A percentile compares a stretch with the other conserved stretches of the same genome.
Evolutionary conservation across 2,329 filamentous ascomycete species (phyloP).

Genomic region (Thermochaetoides dissita): DNA sequence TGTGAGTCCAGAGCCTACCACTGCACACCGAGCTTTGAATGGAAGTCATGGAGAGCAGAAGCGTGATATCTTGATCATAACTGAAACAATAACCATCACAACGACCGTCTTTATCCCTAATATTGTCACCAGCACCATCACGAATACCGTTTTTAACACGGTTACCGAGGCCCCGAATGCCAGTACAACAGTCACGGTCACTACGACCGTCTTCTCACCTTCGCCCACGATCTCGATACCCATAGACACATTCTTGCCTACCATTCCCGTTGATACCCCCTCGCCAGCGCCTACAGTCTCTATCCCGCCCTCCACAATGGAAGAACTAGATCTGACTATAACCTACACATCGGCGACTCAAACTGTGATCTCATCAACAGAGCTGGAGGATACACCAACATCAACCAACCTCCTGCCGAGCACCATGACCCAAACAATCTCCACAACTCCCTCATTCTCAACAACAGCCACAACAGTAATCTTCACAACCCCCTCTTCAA

Average conservation of each 20-base stretch:
- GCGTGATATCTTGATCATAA: background rate
- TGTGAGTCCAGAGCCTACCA: no score
- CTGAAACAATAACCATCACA: constrained; percentile 10
- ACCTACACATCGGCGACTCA: no score
- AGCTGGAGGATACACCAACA: background rate
- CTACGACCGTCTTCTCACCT: constrained; percentile 10
- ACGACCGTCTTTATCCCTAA: constrained; percentile 11
- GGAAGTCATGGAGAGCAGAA: no score
- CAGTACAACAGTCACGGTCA: constrained; percentile 14
- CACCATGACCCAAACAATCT: background rate
- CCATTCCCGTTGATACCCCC: background rate
- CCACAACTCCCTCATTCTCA: background rate
- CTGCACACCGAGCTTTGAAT: no score
- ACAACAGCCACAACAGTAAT: background rate
- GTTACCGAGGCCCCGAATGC: constrained; percentile 11
- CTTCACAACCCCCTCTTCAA: background rate
- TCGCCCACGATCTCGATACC: constrained; percentile 2
- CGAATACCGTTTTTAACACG: constrained; percentile 13
- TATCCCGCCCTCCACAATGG: background rate
- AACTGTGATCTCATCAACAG: background rate
- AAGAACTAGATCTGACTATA: no score
- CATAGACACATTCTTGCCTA: background rate
- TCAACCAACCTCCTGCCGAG: background rate
- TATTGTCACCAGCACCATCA: constrained; percentile 6
- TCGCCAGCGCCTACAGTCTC: background rate